These are phyloP conservation scores for Scleroderma citrinum DNA, from an alignment of 768 basidiomycete species.

Conservation along the genomic window DNA sequence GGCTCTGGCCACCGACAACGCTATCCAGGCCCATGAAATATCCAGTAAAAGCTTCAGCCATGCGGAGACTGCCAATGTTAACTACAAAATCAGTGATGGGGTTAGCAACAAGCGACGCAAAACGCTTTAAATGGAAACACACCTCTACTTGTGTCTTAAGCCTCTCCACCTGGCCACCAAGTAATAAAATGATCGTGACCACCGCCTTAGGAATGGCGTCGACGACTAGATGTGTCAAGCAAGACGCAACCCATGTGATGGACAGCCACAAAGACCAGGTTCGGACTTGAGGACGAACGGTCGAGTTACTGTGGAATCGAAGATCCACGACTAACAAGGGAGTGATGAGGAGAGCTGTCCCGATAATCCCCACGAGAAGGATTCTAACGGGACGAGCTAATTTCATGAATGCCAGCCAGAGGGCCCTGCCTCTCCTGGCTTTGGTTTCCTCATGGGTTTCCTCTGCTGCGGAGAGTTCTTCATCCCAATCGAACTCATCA, in stretches of 20 bases:
- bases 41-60: conserved; percentile 71
- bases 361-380: conserved; percentile 52
- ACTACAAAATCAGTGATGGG: conserved; percentile 30
- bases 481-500: conserved; percentile 75
- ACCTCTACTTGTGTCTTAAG: conserved; percentile 68
- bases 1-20: conserved; percentile 55
- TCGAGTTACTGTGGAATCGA: conserved; percentile 42
- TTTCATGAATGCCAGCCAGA: conserved; percentile 65
- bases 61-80: conserved; percentile 59
- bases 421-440: conserved; percentile 54
- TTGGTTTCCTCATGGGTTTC: conserved; percentile 28
- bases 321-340: conserved; percentile 66
- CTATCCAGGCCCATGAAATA: conserved; percentile 69
- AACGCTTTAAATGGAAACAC: conserved; percentile 8
- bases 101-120: background rate
- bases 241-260: conserved; percentile 58
- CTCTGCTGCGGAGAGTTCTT: conserved; percentile 32
- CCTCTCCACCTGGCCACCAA: conserved; percentile 59
- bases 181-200: conserved; percentile 45
- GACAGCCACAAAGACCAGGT: conserved; percentile 66
- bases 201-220: conserved; percentile 56
- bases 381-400: conserved; percentile 55
- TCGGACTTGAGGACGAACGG: conserved; percentile 49
- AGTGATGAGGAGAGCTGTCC: conserved; percentile 58
- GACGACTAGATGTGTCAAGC: conserved; percentile 57